phyloP scores from a whole-genome alignment of 768 basidiomycete genomes.

The Pleurotus pulmonarius region DNA sequence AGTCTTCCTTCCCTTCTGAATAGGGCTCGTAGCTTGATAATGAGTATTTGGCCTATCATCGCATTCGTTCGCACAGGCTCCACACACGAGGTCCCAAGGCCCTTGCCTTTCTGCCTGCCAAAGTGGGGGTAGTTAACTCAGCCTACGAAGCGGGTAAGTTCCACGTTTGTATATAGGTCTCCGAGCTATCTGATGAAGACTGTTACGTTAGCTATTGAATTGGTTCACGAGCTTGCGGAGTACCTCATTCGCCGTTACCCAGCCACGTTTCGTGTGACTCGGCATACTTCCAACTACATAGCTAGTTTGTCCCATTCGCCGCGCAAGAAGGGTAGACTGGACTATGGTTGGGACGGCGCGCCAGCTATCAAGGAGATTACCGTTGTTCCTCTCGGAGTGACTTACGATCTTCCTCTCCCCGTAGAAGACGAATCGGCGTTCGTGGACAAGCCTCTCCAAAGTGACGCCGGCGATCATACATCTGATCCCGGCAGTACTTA shows the following conservation, averaged over 20 bases:
- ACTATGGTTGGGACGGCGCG: constrained; percentile 40
- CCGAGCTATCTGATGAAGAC: neutral
- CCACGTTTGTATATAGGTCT: neutral
- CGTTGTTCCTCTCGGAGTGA: constrained; percentile 43
- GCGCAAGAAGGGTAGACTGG: neutral
- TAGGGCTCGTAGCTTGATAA: constrained; percentile 47
- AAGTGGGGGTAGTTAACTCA: constrained; percentile 34
- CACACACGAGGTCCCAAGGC: constrained; percentile 43
- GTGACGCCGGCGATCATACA: neutral
- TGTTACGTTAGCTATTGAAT: constrained; percentile 47
- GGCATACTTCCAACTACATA: constrained; percentile 26
- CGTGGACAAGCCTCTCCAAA: neutral
- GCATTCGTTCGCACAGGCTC: constrained; percentile 56
- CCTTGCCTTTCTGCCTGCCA: constrained; percentile 46
- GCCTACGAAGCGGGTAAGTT: constrained; percentile 34
- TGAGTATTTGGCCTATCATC: constrained; percentile 49
- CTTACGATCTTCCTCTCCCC: constrained; percentile 46
- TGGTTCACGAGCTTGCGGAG: constrained; percentile 66
- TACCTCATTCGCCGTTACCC: constrained; percentile 66
- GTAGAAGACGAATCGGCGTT: constrained; percentile 26
- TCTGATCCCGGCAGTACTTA: constrained; percentile 1
- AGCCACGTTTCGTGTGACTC: constrained; percentile 44
- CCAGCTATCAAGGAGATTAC: constrained; percentile 49
- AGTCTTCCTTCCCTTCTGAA: neutral
- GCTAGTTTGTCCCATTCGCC: constrained; percentile 1